A percentile compares a stretch with the other conserved stretches of the same genome.
phyloP scores from a whole-genome alignment of 2,329 filamentous ascomycete species.

The Sporothrix curviconia region DNA sequence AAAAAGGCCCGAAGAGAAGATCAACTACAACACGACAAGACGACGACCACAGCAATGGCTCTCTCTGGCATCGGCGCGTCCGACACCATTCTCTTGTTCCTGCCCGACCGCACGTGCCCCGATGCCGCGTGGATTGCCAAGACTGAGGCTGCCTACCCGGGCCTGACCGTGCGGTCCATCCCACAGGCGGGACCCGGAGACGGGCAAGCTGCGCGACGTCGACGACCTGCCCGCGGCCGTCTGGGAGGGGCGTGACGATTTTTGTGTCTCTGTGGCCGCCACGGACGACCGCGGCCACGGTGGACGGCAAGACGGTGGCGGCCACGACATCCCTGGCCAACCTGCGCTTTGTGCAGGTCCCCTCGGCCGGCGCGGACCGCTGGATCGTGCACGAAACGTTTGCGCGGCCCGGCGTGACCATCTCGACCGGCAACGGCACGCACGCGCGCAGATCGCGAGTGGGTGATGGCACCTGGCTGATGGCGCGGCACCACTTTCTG shows the following conservation, averaged over 20 bases:
- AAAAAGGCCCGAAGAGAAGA: background rate
- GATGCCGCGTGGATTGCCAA: slow-evolving; percentile 30
- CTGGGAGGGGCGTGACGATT: slow-evolving; percentile 38
- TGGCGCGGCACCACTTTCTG: slow-evolving; percentile 22
- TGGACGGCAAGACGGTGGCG: slow-evolving; percentile 18
- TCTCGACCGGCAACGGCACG: slow-evolving; percentile 36
- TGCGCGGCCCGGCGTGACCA: slow-evolving; percentile 29
- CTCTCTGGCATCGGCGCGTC: slow-evolving; percentile 22
- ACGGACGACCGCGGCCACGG: slow-evolving; percentile 4
- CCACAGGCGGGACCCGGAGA: slow-evolving; percentile 3
- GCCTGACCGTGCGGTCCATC: slow-evolving; percentile 32
- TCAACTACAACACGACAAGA: background rate
- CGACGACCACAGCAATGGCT: background rate
- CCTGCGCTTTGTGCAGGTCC: slow-evolving; percentile 39
- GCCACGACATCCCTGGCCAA: slow-evolving; percentile 22
- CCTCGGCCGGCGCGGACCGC: slow-evolving; percentile 37
- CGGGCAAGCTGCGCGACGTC: slow-evolving; percentile 17
- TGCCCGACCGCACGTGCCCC: slow-evolving; percentile 24
- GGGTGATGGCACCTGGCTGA: slow-evolving; percentile 27
- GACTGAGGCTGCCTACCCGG: slow-evolving; percentile 31
- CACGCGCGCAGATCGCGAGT: slow-evolving; percentile 34
- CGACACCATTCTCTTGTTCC: slow-evolving; percentile 36
- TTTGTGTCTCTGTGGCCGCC: slow-evolving; percentile 30
- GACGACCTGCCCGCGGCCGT: slow-evolving; percentile 25
- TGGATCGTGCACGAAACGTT: slow-evolving; percentile 33